Conservation (phyloP, 179 eudicot genomes). For the Carnegiea gigantea region DNA sequence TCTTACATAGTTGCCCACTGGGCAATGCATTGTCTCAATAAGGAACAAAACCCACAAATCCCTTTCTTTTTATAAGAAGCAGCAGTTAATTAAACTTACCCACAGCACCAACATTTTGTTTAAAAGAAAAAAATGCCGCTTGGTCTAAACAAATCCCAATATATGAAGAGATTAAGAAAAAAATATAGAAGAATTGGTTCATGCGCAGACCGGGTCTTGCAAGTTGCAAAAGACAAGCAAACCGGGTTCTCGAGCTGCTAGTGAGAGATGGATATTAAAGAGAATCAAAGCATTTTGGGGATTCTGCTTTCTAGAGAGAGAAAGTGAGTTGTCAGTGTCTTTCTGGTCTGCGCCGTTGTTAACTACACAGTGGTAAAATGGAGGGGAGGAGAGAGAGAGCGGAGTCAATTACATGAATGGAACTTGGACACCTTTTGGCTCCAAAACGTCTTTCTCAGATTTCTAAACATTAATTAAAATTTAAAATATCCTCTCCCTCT, state of each 20-base stretch:
- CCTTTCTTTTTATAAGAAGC: background rate
- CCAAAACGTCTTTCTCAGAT: slow-evolving; percentile 27
- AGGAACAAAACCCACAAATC: slow-evolving; percentile 11
- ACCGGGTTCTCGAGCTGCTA: background rate
- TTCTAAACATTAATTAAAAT: slow-evolving; percentile 4
- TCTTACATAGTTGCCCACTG: slow-evolving; percentile 9
- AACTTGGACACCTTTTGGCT: slow-evolving; percentile 59
- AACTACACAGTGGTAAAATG: background rate
- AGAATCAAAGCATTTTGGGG: background rate
- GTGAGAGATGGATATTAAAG: background rate
- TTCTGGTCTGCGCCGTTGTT: slow-evolving; percentile 34
- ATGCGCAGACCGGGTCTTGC: background rate
- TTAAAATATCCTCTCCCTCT: background rate
- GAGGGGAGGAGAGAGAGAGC: background rate
- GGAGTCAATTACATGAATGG: slow-evolving; percentile 44
- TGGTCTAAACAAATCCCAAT: slow-evolving; percentile 7
- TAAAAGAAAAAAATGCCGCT: background rate
- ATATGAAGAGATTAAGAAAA: background rate
- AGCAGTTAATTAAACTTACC: slow-evolving; percentile 9
- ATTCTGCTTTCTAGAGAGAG: slow-evolving; percentile 3
- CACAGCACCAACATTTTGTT: background rate
- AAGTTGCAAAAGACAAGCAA: background rate
- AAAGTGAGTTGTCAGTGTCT: background rate
- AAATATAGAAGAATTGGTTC: background rate
- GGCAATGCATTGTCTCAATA: slow-evolving; percentile 6